phyloP scores from a whole-genome alignment of 2,329 filamentous ascomycete genomes.

The Colletotrichum sp. region DNA sequence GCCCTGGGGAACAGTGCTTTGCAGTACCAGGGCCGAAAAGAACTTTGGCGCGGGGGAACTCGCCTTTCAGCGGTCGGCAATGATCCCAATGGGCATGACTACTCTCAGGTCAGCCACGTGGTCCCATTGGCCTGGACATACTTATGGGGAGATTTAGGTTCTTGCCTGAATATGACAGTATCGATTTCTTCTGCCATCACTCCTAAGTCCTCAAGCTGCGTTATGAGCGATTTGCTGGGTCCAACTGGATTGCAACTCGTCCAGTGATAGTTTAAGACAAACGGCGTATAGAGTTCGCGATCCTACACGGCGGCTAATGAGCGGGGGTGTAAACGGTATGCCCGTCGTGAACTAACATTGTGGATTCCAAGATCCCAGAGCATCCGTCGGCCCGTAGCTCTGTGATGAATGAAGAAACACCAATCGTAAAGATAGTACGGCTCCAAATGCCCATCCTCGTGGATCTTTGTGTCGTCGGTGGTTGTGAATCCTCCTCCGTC shows the following conservation, averaged over 20 bases:
- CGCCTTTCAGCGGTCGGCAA: background rate
- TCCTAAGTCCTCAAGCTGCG: background rate
- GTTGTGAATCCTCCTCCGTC: background rate
- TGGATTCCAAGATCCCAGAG: background rate
- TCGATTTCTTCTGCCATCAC: background rate
- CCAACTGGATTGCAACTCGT: background rate
- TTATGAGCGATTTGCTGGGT: background rate
- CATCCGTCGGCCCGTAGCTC: background rate
- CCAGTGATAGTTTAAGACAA: background rate
- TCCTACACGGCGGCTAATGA: background rate
- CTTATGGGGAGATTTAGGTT: background rate
- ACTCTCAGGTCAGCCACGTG: background rate
- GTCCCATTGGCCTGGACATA: background rate
- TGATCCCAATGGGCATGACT: background rate
- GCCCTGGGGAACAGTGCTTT: background rate
- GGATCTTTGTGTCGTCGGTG: background rate
- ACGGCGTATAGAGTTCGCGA: background rate
- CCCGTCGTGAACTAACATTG: background rate
- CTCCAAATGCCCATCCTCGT: background rate
- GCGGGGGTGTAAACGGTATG: background rate
- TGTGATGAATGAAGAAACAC: background rate
- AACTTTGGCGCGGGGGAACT: background rate
- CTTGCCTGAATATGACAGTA: background rate
- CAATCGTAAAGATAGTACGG: background rate
- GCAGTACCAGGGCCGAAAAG: background rate